A percentile compares a stretch with the other conserved stretches of the same genome.
Evolutionary conservation across 805 yeast species (phyloP).

Genomic region (Metschnikowia kofuensis): DNA sequence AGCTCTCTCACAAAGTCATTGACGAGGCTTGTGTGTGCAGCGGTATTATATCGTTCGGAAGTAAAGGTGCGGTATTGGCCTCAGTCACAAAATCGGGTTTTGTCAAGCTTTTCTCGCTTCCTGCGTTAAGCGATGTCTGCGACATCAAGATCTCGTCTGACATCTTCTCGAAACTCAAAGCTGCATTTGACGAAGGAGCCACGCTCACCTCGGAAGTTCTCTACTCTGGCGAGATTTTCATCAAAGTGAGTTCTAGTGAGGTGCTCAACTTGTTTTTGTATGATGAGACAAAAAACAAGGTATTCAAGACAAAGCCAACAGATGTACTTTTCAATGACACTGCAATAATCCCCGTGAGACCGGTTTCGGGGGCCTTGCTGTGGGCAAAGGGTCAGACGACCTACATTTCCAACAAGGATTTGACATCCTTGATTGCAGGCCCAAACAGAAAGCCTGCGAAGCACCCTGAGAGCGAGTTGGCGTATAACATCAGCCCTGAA

Average conservation of each 20-base stretch:
- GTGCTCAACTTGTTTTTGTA: slow-evolving; percentile 24
- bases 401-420: slow-evolving; percentile 56
- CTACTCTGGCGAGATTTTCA: slow-evolving; percentile 53
- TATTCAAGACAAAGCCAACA: slow-evolving; percentile 24
- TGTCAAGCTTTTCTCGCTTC: slow-evolving; percentile 50
- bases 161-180: slow-evolving; percentile 21
- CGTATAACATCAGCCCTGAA: slow-evolving; percentile 43
- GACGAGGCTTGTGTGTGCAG: slow-evolving; percentile 43
- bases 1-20: slow-evolving; percentile 60
- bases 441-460: slow-evolving; percentile 62
- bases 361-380: slow-evolving; percentile 71
- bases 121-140: slow-evolving; percentile 59
- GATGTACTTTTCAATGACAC: slow-evolving; percentile 72
- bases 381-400: slow-evolving; percentile 79
- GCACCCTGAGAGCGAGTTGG: slow-evolving; percentile 57
- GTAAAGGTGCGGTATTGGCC: slow-evolving; percentile 47
- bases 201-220: slow-evolving; percentile 31
- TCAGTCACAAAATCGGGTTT: slow-evolving; percentile 45
- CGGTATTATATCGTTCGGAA: slow-evolving; percentile 50
- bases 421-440: slow-evolving; percentile 70
- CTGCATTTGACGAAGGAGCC: slow-evolving; percentile 20
- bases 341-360: slow-evolving; percentile 71
- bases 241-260: slow-evolving; percentile 55
- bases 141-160: slow-evolving; percentile 39
- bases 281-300: slow-evolving; percentile 19